Conservation (phyloP, 495 filamentous ascomycete species). For the Penicillium steckii region DNA sequence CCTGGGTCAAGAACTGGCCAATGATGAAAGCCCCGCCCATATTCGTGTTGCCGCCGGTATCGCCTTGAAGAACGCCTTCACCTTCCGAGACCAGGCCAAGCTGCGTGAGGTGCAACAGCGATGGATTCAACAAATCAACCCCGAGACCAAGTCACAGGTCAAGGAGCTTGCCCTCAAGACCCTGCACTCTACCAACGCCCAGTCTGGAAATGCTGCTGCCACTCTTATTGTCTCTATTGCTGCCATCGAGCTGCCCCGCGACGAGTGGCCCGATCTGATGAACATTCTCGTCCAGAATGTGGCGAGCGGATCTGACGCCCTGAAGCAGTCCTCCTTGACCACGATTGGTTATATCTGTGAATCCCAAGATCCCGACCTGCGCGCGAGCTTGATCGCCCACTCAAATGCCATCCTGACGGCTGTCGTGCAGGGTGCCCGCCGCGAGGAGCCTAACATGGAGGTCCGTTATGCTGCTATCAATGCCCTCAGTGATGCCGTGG, state of each 20-base stretch:
- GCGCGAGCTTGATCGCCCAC: conserved; percentile 75
- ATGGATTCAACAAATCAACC: conserved; percentile 81
- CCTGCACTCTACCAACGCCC: conserved; percentile 67
- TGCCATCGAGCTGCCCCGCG: conserved; percentile 85
- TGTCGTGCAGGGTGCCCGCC: conserved; percentile 94
- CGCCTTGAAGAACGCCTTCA: conserved; percentile 95
- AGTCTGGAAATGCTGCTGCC: conserved; percentile 84
- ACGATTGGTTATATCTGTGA: conserved; percentile 98
- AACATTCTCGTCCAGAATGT: conserved; percentile 84
- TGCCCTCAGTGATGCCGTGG: conserved; percentile 93
- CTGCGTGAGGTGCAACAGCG: conserved; percentile 84
- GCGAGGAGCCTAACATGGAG: conserved; percentile 87
- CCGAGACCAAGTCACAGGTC: conserved; percentile 76
- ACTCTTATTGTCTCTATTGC: conserved; percentile 95
- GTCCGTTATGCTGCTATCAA: conserved; percentile 90
- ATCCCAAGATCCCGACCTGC: conserved; percentile 82
- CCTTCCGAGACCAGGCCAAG: conserved; percentile 81
- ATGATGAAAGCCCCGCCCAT: conserved; percentile 76
- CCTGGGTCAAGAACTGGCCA: conserved; percentile 88
- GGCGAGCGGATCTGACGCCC: conserved; percentile 74
- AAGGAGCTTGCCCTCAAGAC: conserved; percentile 88
- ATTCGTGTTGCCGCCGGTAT: conserved; percentile 93
- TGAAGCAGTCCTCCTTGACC: conserved; percentile 91
- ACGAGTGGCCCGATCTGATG: conserved; percentile 97
- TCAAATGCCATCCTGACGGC: conserved; percentile 98